phyloP scores from a whole-genome alignment of 176 grass and related monocot genomes.

The Musa itinerans region DNA sequence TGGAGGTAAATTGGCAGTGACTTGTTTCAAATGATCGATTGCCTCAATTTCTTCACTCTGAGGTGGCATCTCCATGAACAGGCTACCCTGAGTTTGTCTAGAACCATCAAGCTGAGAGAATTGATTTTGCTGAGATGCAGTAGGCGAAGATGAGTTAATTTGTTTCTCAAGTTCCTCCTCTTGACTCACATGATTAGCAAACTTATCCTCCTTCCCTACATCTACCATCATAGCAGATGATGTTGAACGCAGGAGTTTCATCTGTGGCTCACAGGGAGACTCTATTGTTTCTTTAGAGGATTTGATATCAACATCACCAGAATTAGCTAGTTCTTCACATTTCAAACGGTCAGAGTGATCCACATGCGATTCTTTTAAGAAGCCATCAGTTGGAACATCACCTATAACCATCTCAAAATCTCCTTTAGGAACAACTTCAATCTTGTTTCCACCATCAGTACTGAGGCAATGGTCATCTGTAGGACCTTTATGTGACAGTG shows the following conservation, averaged over 20 bases:
- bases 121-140: constrained; percentile 24
- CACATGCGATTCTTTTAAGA: constrained; percentile 22
- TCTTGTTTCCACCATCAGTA: constrained; percentile 22
- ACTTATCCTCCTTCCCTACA: constrained; percentile 27
- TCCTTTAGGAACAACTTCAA: constrained; percentile 31
- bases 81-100: constrained; percentile 33
- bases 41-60: constrained; percentile 45
- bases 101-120: constrained; percentile 25
- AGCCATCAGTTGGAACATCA: constrained; percentile 22
- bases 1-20: constrained; percentile 24
- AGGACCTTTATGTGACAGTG: constrained; percentile 40
- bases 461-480: constrained; percentile 13
- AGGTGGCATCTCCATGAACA: constrained; percentile 28
- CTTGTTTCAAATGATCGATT: constrained; percentile 43
- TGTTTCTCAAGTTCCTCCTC: constrained; percentile 36
- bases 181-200: constrained; percentile 21
- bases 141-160: constrained; percentile 20
- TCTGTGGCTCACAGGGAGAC: neutral
- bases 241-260: constrained; percentile 28
- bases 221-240: constrained; percentile 20
- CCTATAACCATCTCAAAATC: constrained; percentile 25
- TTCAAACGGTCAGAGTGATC: constrained; percentile 25
- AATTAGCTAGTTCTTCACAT: constrained; percentile 22
- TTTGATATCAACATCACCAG: constrained; percentile 28
- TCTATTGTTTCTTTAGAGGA: constrained; percentile 23